Evolutionary conservation across 257 asterid species (phyloP).

Genomic region (Solanum paucissectum): DNA sequence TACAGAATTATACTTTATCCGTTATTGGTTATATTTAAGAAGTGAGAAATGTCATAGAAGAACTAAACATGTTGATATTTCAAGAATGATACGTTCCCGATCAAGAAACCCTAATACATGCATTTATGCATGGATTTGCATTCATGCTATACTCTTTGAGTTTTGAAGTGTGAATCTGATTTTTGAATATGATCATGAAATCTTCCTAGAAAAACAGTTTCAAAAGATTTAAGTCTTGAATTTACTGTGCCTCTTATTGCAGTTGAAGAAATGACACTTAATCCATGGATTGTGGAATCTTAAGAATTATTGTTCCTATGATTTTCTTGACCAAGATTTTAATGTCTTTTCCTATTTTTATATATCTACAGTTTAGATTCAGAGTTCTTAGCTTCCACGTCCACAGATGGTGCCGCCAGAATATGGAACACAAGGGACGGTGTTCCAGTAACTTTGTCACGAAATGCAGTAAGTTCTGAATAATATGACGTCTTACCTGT

Average conservation of each 20-base stretch:
- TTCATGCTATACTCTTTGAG: background rate
- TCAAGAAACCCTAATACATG: background rate
- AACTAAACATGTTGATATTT: background rate
- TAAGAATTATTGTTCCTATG: background rate
- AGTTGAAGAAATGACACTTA: background rate
- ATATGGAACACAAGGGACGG: slow-evolving; percentile 89
- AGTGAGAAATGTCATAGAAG: background rate
- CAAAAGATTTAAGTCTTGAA: background rate
- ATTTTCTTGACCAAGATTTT: background rate
- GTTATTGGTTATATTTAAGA: background rate
- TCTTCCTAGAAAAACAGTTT: background rate
- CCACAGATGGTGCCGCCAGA: slow-evolving; percentile 89
- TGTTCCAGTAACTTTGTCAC: slow-evolving; percentile 60
- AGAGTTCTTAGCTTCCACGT: slow-evolving; percentile 85
- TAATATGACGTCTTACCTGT: background rate
- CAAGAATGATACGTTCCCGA: background rate
- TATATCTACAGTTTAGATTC: slow-evolving; percentile 67
- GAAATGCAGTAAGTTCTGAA: slow-evolving; percentile 56
- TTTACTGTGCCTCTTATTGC: background rate
- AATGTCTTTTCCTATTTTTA: background rate
- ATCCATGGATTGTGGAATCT: background rate
- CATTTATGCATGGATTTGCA: background rate
- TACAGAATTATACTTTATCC: background rate
- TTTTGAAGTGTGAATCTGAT: background rate
- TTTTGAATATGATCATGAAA: background rate